Percentiles rank a stretch among this genome's conserved stretches.
Conservation (phyloP, 306 rosid genomes). For the Vigna nakashimae region DNA sequence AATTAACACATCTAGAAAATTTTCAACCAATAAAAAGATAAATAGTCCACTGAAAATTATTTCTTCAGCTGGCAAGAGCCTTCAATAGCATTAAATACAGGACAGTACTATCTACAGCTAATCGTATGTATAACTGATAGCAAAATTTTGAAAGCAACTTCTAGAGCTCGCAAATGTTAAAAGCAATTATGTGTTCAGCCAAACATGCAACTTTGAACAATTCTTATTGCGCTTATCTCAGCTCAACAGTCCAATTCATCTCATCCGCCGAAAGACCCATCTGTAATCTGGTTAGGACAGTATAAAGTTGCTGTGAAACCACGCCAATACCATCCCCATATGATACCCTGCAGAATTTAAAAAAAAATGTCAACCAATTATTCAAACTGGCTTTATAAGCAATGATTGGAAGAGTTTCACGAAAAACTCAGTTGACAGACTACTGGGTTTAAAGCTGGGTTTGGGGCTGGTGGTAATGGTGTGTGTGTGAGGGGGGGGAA, state of each 20-base stretch:
- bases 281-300: conserved; percentile 83
- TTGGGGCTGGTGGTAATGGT: not conserved
- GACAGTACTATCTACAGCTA: conserved; percentile 29
- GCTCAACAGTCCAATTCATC: conserved; percentile 90
- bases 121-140: conserved; percentile 1
- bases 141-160: not conserved
- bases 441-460: not conserved
- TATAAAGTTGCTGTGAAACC: conserved; percentile 83
- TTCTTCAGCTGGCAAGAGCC: conserved; percentile 36
- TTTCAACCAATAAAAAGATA: conserved; percentile 16
- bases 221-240: conserved; percentile 48
- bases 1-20: conserved; percentile 15
- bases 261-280: conserved; percentile 89
- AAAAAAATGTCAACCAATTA: conserved; percentile 1
- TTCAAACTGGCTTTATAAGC: conserved; percentile 17
- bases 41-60: conserved; percentile 9
- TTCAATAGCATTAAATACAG: conserved; percentile 34
- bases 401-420: conserved; percentile 3
- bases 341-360: conserved; percentile 59
- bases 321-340: conserved; percentile 71
- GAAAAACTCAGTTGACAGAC: conserved; percentile 1
- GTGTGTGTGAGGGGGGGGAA: too few relatives aligned
- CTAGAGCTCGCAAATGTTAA: not conserved
- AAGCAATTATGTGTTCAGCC: not conserved
- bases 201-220: conserved; percentile 25